Percentiles rank a stretch among this genome's conserved stretches.
Evolutionary conservation across 2,329 filamentous ascomycete species (phyloP).

Genomic region (Xylariaceae sp.): DNA sequence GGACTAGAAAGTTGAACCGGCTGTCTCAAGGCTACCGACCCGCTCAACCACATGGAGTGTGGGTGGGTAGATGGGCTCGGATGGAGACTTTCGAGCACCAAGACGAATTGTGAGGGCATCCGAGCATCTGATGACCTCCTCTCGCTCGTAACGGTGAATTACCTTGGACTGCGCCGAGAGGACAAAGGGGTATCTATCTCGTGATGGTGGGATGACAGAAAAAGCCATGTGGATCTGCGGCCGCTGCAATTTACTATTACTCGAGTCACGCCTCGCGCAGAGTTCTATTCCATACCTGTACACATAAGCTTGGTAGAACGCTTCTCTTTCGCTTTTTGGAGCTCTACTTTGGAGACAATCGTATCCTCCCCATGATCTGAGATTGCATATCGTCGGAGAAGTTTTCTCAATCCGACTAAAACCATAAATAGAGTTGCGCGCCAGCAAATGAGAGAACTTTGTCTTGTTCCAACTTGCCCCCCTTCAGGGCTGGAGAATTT

Average conservation of each 20-base stretch:
- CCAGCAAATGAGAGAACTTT: conserved; percentile 4
- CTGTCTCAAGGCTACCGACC: conserved; percentile 24
- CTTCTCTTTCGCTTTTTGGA: too few species aligned
- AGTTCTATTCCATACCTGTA: too few species aligned
- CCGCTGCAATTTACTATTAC: background rate
- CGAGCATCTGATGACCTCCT: too few species aligned
- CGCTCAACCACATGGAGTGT: conserved; percentile 9
- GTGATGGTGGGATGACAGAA: background rate
- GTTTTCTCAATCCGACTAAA: too few species aligned
- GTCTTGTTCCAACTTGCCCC: conserved; percentile 4
- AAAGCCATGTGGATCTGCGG: background rate
- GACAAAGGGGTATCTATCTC: background rate
- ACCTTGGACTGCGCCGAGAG: too few species aligned
- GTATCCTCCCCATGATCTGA: too few species aligned
- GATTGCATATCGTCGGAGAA: background rate
- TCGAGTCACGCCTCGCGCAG: background rate
- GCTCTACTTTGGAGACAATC: too few species aligned
- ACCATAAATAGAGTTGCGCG: too few species aligned
- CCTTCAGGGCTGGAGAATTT: too few species aligned
- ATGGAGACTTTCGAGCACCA: background rate
- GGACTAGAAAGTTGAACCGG: conserved; percentile 5
- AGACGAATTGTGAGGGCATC: too few species aligned
- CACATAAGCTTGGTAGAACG: background rate
- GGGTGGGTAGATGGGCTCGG: background rate
- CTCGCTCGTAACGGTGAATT: too few species aligned